Evolutionary conservation across 768 basidiomycete genomes (phyloP).

Genomic region (Podaxis sp.): DNA sequence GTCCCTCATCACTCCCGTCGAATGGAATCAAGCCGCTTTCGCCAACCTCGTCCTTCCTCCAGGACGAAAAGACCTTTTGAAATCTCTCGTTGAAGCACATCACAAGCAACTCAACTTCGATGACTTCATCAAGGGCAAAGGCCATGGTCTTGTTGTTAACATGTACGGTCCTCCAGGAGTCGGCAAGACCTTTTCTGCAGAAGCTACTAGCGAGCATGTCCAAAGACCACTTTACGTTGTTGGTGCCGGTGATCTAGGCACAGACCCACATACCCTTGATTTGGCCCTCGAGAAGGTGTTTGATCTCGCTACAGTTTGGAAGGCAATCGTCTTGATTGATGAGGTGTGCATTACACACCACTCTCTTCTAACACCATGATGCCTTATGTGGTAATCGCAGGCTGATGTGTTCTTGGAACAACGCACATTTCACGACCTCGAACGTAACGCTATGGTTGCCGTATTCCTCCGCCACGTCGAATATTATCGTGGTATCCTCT

Average conservation of each 20-base stretch:
- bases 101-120: constrained; percentile 48
- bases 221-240: constrained; percentile 48
- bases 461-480: constrained; percentile 60
- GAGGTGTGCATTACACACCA: constrained; percentile 26
- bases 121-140: constrained; percentile 63
- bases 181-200: constrained; percentile 58
- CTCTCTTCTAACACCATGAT: constrained; percentile 6
- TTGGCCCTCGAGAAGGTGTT: constrained; percentile 39
- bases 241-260: constrained; percentile 53
- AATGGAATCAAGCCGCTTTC: constrained; percentile 56
- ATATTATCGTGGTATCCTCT: constrained; percentile 53
- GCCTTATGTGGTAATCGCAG: constrained; percentile 14
- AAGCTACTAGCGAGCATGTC: constrained; percentile 55
- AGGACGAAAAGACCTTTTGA: constrained; percentile 48
- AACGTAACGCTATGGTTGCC: constrained; percentile 70
- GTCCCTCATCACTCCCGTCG: constrained; percentile 45
- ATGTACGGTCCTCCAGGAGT: constrained; percentile 58
- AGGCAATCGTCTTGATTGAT: constrained; percentile 54
- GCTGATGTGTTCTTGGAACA: constrained; percentile 74
- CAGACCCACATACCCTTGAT: constrained; percentile 40
- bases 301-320: constrained; percentile 55
- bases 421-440: constrained; percentile 57
- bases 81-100: constrained; percentile 55
- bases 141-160: constrained; percentile 54
- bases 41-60: constrained; percentile 54